Evolutionary conservation across 441 rosid genomes (phyloP), one percentile per base, ranked within the genome.

Genomic region (Mallotus japonicus): DNA sequence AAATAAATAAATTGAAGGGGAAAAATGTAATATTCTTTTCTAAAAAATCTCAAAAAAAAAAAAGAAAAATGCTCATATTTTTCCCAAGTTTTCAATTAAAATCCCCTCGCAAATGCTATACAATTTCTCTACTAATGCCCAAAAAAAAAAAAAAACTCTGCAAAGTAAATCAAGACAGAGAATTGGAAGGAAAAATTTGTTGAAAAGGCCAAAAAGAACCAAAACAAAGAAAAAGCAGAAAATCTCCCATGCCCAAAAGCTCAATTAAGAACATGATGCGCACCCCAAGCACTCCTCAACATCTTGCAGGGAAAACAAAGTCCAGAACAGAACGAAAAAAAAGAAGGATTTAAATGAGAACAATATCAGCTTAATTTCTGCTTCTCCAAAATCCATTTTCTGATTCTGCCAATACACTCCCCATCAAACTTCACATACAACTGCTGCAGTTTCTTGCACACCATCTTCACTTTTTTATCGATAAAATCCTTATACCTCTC

Each of bases 401-500:
- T 79, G 63, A 83, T 71, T 73, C 78, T 79, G 68, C 84, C 77
- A 16, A 84, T 65, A 57, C 78, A 80, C 76, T 76, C 75, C 14
- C 62, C 73, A 24, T 87, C 80, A 59, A 88, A 73, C 79, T 85
- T 85, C 42, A 72, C 79, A 79, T 84, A 88, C 73, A 89, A 67
- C 19, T 83, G 83, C 77, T 17, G 75, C 62, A 80, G 42, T 67
- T 83, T 85, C 73, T 65, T 65, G 78, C 59, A 79, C 56, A 80
- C 77, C 58, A 77, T 70, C 75, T 69, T 65, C 16, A 77, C 11
- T 70, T 74, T 71, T 57, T 80, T 80, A 75, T 91, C 98, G 8
- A 93, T 66, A 76, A 51, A 68, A 67, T 88, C 86, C 74, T 86
- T 89, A 3, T 80, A 82, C 67, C 82, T 89, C 84, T 93, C 99